Base-by-base conservation (phyloP, 2,329 filamentous ascomycete species). In the Fusarium chuoi region DNA sequence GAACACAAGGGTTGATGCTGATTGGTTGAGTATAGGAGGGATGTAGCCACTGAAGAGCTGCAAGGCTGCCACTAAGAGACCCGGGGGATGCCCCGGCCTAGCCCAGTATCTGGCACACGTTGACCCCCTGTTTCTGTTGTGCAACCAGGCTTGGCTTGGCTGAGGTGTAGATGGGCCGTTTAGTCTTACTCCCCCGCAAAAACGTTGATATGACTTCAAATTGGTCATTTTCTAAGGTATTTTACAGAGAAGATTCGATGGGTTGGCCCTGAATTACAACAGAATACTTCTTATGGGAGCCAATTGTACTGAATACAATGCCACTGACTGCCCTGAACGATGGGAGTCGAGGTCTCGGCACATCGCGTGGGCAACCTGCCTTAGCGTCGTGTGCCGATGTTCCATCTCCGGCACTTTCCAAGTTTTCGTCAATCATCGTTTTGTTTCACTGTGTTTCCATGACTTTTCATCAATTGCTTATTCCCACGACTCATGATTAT, bases 51-150 rank as follows among this genome's bases (percentile, higher is more conserved):
- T 59, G 59, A 56, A 62, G 42, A 63, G 49, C 62, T 68, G 57
- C 70, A 55, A 73, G 58, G 71, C 71, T 67, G n/a, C 58, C 44
- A 59, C 68, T 74, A 59, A 54, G 44, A 56, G 45, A 60, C 57
- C 64, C 60, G 62, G 39, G 55, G 54, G 44, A 56, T 52, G 42
- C 45, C 64, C 51, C 41, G 15, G 41, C 36, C 35, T 20, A 11
- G 36, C 55, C 51, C 64, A 35, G 35, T 62, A 56, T 73, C 45
- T 46, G 61, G 64, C 52, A 49, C 62, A 44, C 42, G 42, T 66
- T 64, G 26, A 45, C 41, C 44, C 66, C 64, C 38, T 58, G 49
- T 35, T 48, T 35, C 28, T 45, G 44, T 24, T 62, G 42, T 62
- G 42, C 48, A 44, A 59, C 45, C 41, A 54, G 35, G 20, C 35